phyloP scores from a whole-genome alignment of 1,284 basidiomycete genomes.

The Apiotrichum montevideense region DNA sequence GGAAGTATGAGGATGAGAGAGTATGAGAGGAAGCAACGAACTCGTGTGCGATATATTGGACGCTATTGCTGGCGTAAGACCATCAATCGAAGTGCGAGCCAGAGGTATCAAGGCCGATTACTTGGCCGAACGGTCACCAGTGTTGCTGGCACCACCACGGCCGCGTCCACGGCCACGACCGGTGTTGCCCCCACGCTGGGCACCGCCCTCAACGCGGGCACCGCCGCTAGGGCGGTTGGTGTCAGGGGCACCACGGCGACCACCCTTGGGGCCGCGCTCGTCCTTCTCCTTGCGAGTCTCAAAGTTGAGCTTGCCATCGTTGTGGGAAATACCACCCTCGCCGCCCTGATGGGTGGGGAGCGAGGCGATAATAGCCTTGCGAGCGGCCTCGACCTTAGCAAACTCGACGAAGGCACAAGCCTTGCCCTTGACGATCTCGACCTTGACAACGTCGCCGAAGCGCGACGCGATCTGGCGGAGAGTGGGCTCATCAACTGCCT shows the following conservation, averaged over 20 bases:
- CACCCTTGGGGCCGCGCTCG: slow-evolving; percentile 52
- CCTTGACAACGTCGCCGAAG: slow-evolving; percentile 80
- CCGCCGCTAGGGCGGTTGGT: slow-evolving; percentile 2
- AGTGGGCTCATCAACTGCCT: slow-evolving; percentile 60
- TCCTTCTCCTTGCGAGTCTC: slow-evolving; percentile 85
- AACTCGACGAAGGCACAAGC: slow-evolving; percentile 96
- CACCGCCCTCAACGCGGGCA: slow-evolving; percentile 7
- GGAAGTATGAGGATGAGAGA: too few relatives aligned
- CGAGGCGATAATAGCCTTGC: slow-evolving; percentile 72
- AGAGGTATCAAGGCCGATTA: neutral
- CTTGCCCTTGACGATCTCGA: slow-evolving; percentile 80
- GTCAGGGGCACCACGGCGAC: slow-evolving; percentile 12
- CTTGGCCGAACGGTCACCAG: slow-evolving; percentile 10
- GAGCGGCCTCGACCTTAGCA: slow-evolving; percentile 66
- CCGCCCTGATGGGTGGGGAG: slow-evolving; percentile 64
- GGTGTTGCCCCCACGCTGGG: slow-evolving; percentile 6
- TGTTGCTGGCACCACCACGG: slow-evolving; percentile 10
- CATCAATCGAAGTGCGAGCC: too few relatives aligned
- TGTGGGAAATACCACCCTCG: slow-evolving; percentile 73
- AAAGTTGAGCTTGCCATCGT: slow-evolving; percentile 61
- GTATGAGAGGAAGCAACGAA: too few relatives aligned
- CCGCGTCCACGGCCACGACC: slow-evolving; percentile 14
- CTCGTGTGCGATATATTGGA: too few relatives aligned
- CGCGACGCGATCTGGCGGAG: slow-evolving; percentile 60
- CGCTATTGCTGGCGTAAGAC: too few relatives aligned